These are phyloP conservation scores for Aschersonia sp. DNA, from an alignment of 2,329 filamentous ascomycete species.

Conservation along the genomic window DNA sequence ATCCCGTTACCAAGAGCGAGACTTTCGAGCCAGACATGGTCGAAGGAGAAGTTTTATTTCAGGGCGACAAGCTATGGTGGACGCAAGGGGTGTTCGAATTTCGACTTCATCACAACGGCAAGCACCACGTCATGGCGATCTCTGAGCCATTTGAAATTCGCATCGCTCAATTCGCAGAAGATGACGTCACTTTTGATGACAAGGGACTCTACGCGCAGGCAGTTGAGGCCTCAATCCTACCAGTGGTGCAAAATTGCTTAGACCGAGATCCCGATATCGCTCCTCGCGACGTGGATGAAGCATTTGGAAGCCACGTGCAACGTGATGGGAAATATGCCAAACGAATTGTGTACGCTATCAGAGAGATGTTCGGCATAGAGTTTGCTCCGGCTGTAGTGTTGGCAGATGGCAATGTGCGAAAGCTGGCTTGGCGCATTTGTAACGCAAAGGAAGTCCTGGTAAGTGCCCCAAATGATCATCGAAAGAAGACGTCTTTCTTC, in stretches of 20 bases:
- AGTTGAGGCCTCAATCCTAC: conserved; percentile 65
- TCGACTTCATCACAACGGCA: conserved; percentile 87
- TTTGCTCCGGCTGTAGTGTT: conserved; percentile 86
- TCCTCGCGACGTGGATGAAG: conserved; percentile 62
- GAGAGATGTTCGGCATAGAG: conserved; percentile 95
- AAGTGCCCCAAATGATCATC: conserved; percentile 21
- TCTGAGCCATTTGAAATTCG: conserved; percentile 87
- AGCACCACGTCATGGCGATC: conserved; percentile 86
- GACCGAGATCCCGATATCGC: conserved; percentile 87
- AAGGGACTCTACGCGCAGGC: conserved; percentile 50
- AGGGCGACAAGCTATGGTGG: conserved; percentile 95
- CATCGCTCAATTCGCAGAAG: conserved; percentile 65
- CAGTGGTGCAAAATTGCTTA: conserved; percentile 80
- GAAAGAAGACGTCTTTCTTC: neutral
- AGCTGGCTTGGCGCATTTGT: conserved; percentile 86
- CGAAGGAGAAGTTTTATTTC: conserved; percentile 72
- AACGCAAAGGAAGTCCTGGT: conserved; percentile 93
- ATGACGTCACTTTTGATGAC: conserved; percentile 48
- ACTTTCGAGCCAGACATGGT: conserved; percentile 44
- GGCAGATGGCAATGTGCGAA: conserved; percentile 79
- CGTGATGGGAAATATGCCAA: conserved; percentile 79
- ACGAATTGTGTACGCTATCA: conserved; percentile 84
- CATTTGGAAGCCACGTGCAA: conserved; percentile 75
- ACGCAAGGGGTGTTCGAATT: conserved; percentile 93
- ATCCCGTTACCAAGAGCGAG: conserved; percentile 36